Evolutionary conservation across 1,284 basidiomycete genomes (phyloP).

Genomic region (Leccinum subfulvum): DNA sequence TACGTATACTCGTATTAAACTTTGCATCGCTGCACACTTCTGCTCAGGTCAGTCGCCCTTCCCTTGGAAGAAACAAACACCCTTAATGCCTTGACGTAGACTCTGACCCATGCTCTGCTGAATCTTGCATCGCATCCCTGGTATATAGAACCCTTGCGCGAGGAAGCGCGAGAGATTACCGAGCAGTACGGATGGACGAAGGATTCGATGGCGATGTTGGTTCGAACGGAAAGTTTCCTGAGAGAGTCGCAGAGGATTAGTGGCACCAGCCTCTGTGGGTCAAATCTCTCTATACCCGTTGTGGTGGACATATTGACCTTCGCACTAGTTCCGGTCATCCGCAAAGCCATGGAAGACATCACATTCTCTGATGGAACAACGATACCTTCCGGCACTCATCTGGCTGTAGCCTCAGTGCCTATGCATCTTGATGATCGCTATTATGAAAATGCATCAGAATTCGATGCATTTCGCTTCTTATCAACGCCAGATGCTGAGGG

Average conservation of each 20-base stretch:
- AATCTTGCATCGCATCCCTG: slow-evolving; percentile 39
- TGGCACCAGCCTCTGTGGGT: slow-evolving; percentile 32
- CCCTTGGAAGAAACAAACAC: background rate
- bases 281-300: background rate
- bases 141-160: slow-evolving; percentile 37
- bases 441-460: slow-evolving; percentile 35
- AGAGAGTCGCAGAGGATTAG: slow-evolving; percentile 40
- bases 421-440: slow-evolving; percentile 37
- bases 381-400: slow-evolving; percentile 38
- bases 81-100: slow-evolving; percentile 24
- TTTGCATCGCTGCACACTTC: slow-evolving; percentile 44
- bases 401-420: slow-evolving; percentile 34
- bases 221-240: slow-evolving; percentile 42
- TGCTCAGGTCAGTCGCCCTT: slow-evolving; percentile 34
- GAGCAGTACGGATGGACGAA: slow-evolving; percentile 38
- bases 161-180: slow-evolving; percentile 36
- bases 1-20: slow-evolving; percentile 44
- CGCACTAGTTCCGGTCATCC: slow-evolving; percentile 33
- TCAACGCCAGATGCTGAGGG: slow-evolving; percentile 19
- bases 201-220: slow-evolving; percentile 34
- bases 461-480: slow-evolving; percentile 41
- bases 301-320: slow-evolving; percentile 8
- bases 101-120: slow-evolving; percentile 38
- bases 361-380: slow-evolving; percentile 44
- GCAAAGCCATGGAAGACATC: slow-evolving; percentile 38